Conservation (phyloP, 352 stramenopile genomes). For the Globisporangium alternatum region DNA sequence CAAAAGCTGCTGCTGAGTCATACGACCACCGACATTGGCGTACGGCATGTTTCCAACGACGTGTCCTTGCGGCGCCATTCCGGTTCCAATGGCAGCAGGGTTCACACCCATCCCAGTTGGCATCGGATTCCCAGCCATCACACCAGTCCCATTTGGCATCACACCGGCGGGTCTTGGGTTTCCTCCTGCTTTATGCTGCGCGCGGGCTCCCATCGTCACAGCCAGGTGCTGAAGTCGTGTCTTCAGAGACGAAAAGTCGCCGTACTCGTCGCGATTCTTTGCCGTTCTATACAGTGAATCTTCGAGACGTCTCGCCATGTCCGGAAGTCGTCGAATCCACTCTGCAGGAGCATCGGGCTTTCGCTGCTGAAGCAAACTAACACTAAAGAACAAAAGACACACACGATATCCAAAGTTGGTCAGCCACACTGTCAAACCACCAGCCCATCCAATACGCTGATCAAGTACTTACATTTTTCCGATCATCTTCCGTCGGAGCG, state of each 20-base stretch:
- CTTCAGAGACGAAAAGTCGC: slow-evolving; percentile 95
- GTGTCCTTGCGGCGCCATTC: slow-evolving; percentile 59
- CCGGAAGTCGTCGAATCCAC: slow-evolving; percentile 96
- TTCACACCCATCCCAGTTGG: slow-evolving; percentile 51
- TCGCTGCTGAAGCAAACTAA: slow-evolving; percentile 95
- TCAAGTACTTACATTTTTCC: slow-evolving; percentile 81
- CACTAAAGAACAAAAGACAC: slow-evolving; percentile 32
- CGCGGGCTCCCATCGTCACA: slow-evolving; percentile 83
- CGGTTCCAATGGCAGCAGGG: slow-evolving; percentile 28
- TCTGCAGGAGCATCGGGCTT: slow-evolving; percentile 96
- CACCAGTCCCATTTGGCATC: slow-evolving; percentile 32
- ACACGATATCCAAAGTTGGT: slow-evolving; percentile 1
- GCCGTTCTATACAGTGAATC: slow-evolving; percentile 95
- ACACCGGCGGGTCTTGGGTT: slow-evolving; percentile 38
- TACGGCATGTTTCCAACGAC: slow-evolving; percentile 74
- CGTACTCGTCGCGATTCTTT: slow-evolving; percentile 94
- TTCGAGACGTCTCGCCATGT: slow-evolving; percentile 98
- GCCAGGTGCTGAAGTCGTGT: slow-evolving; percentile 96
- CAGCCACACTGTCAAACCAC: background rate
- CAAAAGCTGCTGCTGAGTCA: slow-evolving; percentile 80
- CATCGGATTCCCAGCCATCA: slow-evolving; percentile 36
- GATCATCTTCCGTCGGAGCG: slow-evolving; percentile 87
- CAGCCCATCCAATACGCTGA: background rate
- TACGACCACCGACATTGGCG: slow-evolving; percentile 47
- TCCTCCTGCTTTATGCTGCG: slow-evolving; percentile 66